Evolutionary conservation across 2,329 filamentous ascomycete genomes (phyloP), one percentile per base, ranked within the genome.

Genomic region (Xylariaceae sp.): DNA sequence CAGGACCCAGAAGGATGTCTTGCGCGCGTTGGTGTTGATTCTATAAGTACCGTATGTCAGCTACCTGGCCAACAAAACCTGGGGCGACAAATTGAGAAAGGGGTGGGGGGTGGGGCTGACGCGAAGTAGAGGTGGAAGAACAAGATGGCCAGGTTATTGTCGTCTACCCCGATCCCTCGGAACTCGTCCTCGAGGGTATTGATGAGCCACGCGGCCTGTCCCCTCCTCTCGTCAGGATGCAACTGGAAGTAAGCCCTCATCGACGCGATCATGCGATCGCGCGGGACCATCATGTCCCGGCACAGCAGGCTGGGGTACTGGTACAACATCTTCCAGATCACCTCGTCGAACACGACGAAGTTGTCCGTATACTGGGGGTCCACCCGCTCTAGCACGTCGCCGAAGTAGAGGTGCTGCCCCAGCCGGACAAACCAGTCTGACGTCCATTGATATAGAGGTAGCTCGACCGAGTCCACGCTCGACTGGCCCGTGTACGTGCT

Each of bases 21-120:
- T 67, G 30, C 64, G 62, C 1, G 61, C 55, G 40, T 69, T 70
- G 5, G 64, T 67, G 51, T 66, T 68, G 51, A 67, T 64, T 5
- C 65, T 67, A 33, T 40, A n/a, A n/a, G n/a, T n/a, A n/a, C n/a
- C n/a, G n/a, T n/a, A n/a, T n/a, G n/a, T n/a, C n/a, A n/a, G n/a
- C n/a, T n/a, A n/a, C n/a, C n/a, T n/a, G n/a, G n/a, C n/a, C n/a
- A n/a, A n/a, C n/a, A n/a, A n/a, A n/a, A n/a, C n/a, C n/a, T n/a
- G n/a, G n/a, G n/a, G n/a, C n/a, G n/a, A n/a, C n/a, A n/a, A n/a
- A n/a, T n/a, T n/a, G 32, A 33, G 30, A 16, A 9, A 33, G 7
- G 15, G 30, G 15, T 33, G 30, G 30, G 15, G 15, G 5, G 11
- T 27, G 11, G 6, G 16, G 26, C 50, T 50, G 18, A 61, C 55